phyloP scores from a whole-genome alignment of 306 rosid genomes.

The Glycine latifolia region DNA sequence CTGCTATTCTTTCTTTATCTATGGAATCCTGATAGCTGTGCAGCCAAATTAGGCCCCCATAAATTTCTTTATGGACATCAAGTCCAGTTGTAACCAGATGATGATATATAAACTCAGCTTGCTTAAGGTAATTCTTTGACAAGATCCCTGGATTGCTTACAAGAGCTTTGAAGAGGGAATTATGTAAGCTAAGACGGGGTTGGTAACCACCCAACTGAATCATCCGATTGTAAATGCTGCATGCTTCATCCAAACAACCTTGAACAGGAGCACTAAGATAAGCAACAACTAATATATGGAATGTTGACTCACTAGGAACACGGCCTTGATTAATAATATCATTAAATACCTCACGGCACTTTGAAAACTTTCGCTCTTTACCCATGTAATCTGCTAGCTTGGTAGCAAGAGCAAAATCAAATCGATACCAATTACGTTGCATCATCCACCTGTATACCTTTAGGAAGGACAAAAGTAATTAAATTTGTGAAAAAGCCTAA shows the following conservation, averaged over 20 bases:
- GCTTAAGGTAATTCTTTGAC: constrained; percentile 80
- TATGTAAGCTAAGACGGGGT: constrained; percentile 90
- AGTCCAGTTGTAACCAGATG: constrained; percentile 77
- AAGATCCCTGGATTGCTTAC: constrained; percentile 69
- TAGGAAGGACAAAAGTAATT: background rate
- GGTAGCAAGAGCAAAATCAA: constrained; percentile 89
- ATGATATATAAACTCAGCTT: constrained; percentile 92
- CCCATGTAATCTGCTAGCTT: constrained; percentile 94
- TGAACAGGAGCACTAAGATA: constrained; percentile 80
- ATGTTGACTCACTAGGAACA: constrained; percentile 91
- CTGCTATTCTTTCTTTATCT: constrained; percentile 75
- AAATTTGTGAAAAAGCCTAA: constrained; percentile 24
- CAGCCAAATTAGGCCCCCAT: constrained; percentile 88
- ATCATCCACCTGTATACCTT: constrained; percentile 98
- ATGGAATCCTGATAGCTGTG: constrained; percentile 88
- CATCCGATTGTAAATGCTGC: constrained; percentile 83
- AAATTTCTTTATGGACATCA: constrained; percentile 78
- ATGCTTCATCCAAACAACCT: constrained; percentile 93
- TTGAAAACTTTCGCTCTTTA: constrained; percentile 82
- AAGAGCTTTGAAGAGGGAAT: constrained; percentile 81
- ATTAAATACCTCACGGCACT: constrained; percentile 90
- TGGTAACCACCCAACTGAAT: constrained; percentile 94
- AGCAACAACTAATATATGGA: constrained; percentile 87
- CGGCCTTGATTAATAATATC: constrained; percentile 92
- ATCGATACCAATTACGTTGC: constrained; percentile 81